Conservation (phyloP, 192 early-diverging fungal genomes). For the Coemansia sp. region DNA sequence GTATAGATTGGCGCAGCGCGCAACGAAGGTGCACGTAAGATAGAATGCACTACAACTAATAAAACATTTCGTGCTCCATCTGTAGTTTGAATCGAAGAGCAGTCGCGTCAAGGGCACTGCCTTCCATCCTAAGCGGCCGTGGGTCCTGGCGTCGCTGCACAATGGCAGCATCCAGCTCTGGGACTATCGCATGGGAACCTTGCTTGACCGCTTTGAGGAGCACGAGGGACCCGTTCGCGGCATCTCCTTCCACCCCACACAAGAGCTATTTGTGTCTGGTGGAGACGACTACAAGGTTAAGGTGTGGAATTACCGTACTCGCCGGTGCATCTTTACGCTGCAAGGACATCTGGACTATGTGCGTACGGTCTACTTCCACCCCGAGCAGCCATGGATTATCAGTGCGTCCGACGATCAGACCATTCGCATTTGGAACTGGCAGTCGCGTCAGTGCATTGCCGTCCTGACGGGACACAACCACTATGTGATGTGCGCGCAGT, state of each 20-base stretch:
- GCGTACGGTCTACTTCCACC: constrained; percentile 95
- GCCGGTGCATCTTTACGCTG: constrained; percentile 94
- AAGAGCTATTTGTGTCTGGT: constrained; percentile 96
- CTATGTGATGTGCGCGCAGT: constrained; percentile 98
- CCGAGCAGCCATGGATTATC: constrained; percentile 98
- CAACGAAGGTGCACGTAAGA: neutral
- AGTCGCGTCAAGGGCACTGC: constrained; percentile 96
- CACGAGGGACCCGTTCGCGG: constrained; percentile 99
- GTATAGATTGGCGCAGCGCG: constrained; percentile 32
- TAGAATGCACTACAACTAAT: neutral
- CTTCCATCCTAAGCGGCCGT: constrained; percentile 97
- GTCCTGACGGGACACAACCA: constrained; percentile 98
- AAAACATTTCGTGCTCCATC: neutral
- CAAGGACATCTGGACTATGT: constrained; percentile 99
- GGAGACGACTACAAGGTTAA: constrained; percentile 99
- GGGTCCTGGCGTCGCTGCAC: constrained; percentile 97
- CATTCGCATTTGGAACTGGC: constrained; percentile 99
- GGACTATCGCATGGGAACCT: constrained; percentile 99
- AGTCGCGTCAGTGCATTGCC: constrained; percentile 96
- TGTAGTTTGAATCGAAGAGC: constrained; percentile 98
- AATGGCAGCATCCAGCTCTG: constrained; percentile 98
- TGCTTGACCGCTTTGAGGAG: constrained; percentile 98
- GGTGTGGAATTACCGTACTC: constrained; percentile 99
- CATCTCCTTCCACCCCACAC: constrained; percentile 93
- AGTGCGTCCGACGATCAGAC: constrained; percentile 98